Evolutionary conservation across 1,284 basidiomycete species (phyloP), one percentile per base, ranked within the genome.

Genomic region (Naganishia sp.): DNA sequence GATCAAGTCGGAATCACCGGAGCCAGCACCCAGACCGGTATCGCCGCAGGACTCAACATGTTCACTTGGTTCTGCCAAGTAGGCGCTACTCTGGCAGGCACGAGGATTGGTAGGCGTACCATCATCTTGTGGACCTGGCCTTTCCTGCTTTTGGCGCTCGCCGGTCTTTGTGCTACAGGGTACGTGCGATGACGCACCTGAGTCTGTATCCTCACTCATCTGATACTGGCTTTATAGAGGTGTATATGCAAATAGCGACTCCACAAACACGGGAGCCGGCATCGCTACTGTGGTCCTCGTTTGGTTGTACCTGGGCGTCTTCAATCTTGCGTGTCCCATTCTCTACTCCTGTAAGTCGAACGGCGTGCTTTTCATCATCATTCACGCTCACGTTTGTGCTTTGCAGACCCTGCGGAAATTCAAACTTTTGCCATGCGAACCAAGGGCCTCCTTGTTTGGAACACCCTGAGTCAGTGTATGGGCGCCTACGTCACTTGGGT

Each of bases 361-460:
- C 17, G 5, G 31, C 58, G 9, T 49, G 10, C 39, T 46, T 51
- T 35, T 21, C 3, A 32, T 23, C 6, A 60, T 11, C 21, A 31
- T 28, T 53, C 31, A 6, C 50, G 49, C 66, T 72, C 61, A 76
- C 68, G 76, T 76, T 1, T 68, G 52, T 66, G 77, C 9, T 79
- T 72, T 65, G 74, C 76, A 23, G 73, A 80, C 71, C 76, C 77
- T 2, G 76, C 79, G 67, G 80, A 80, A 60, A 73, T 79, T 28
- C 77, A 78, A 68, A 80, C 79, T 1, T 81, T 73, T 71, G 74
- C 74, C 4, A 77, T 80, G 73, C 73, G 79, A 57, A 72, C 71
- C 68, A 79, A 80, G 70, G 79, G 80, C 13, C 71, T 81, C 7
- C 74, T 79, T 9, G 72, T 80, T 0, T 81, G 79, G 79, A 81